Evolutionary conservation across 176 grass and related monocot species (phyloP), one percentile per base, ranked within the genome.

Genomic region (Elymus sibiricus): DNA sequence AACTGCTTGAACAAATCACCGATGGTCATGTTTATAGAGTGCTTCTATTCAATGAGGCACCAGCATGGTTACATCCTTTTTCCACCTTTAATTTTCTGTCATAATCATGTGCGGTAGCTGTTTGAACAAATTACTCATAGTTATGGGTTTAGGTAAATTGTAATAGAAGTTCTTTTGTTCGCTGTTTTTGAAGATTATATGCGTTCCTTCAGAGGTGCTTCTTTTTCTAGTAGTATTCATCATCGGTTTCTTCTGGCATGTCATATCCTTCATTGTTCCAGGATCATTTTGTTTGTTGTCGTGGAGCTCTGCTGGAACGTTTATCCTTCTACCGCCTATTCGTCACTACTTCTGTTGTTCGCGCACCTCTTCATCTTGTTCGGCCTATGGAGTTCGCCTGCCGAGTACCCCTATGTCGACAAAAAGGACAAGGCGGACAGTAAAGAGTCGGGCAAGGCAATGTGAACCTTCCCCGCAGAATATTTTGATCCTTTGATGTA

Each of bases 251-350:
- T 29, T 46, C 12, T 74, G 64, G 67, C 22, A 27, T 80, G 83
- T 62, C 62, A 73, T 34, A n/a, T 9, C 5, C 29, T 27, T 70
- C 60, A 65, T 64, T 70, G 38, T 66, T 21, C 53, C 83, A 98
- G 95, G 91, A 67, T 98, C n/a, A 80, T 98, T 79, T 56, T 98
- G 59, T 95, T 98, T 83, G 34, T 61, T 40, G 88, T 79, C 12
- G 88, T 94, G 65, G 97, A 98, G 79, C 16, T 94, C 56, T 94
- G 97, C 90, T 98, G 97, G 97, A 98, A 98, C 64, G 82, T 98
- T 67, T 98, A 89, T 74, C 97, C 97, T 55, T 98, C 97, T 22
- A 98, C 78, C 16, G 15, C 83, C 3, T 95, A 94, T 91, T 98
- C 97, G n/a, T 98, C 97, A 38, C 70, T 95, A 4, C 35, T 95